Conservation (phyloP, 2,329 filamentous ascomycete genomes). For the Penicillium sp. region DNA sequence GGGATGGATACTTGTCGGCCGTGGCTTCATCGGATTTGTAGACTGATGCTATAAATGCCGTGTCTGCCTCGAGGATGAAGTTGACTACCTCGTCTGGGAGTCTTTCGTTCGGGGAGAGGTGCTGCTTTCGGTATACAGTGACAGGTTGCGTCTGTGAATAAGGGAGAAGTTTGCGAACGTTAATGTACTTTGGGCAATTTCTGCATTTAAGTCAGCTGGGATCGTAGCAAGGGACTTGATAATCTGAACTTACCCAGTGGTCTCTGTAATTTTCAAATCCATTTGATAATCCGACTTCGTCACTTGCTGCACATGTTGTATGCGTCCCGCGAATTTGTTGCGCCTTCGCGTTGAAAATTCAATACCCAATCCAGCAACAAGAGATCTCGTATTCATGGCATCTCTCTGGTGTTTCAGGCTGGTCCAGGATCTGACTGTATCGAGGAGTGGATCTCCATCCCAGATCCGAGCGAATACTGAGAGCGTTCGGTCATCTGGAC, state of each 20-base stretch:
- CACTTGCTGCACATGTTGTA: conserved; percentile 3
- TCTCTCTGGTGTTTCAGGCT: neutral
- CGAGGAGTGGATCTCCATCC: conserved; percentile 13
- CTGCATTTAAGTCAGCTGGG: neutral
- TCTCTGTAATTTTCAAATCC: conserved; percentile 9
- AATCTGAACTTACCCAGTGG: conserved; percentile 9
- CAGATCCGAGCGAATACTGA: conserved; percentile 5
- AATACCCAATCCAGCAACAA: conserved; percentile 22
- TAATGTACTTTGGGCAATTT: conserved; percentile 21
- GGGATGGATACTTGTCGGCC: conserved; percentile 9
- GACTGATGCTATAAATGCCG: conserved; percentile 11
- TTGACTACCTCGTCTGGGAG: conserved; percentile 12
- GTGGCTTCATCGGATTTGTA: conserved; percentile 5
- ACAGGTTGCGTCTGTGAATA: conserved; percentile 3
- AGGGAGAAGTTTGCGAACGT: conserved; percentile 10
- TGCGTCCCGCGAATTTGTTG: conserved; percentile 22
- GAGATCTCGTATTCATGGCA: conserved; percentile 2
- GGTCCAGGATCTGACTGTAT: conserved; percentile 1
- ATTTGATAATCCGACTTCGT: conserved; percentile 3
- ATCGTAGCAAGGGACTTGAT: neutral
- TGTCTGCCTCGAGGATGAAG: conserved; percentile 14
- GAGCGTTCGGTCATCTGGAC: conserved; percentile 6
- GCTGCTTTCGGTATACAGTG: neutral
- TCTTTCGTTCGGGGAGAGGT: conserved; percentile 2
- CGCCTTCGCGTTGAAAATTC: conserved; percentile 23